Percentiles rank a stretch among this genome's conserved stretches.
Conservation (phyloP, 768 basidiomycete species). For the Leucosporidium scottii region DNA sequence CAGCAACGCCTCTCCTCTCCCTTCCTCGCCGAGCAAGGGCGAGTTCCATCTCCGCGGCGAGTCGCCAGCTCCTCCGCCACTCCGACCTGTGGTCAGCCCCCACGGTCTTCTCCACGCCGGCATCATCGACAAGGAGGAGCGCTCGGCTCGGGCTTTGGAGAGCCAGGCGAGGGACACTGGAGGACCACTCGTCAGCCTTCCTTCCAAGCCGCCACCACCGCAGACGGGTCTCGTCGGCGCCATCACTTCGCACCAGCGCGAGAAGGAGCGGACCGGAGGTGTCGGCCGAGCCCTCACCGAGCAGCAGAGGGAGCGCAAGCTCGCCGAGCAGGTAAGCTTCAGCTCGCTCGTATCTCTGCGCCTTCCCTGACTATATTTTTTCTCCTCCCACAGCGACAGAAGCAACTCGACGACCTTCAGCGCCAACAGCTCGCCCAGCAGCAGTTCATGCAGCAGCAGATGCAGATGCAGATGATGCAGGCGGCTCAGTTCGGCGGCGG, state of each 20-base stretch:
- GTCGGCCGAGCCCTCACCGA: constrained; percentile 91
- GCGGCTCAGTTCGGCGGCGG: constrained; percentile 33
- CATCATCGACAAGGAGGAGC: constrained; percentile 87
- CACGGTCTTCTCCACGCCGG: constrained; percentile 83
- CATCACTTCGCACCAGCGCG: constrained; percentile 88
- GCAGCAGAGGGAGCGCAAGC: constrained; percentile 81
- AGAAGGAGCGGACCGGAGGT: constrained; percentile 88
- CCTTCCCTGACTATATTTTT: too few relatives aligned
- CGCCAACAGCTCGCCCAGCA: constrained; percentile 18
- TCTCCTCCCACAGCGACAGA: constrained; percentile 58
- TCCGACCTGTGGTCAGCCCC: constrained; percentile 14
- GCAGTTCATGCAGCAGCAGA: constrained; percentile 30
- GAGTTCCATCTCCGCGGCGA: not conserved
- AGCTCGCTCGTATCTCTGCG: too few relatives aligned
- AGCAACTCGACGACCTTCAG: constrained; percentile 61
- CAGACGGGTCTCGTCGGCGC: constrained; percentile 93
- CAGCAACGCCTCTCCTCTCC: constrained; percentile 35
- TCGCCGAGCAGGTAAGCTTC: constrained; percentile 55
- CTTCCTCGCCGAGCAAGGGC: constrained; percentile 2
- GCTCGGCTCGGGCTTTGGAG: constrained; percentile 91
- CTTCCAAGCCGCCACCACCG: constrained; percentile 85
- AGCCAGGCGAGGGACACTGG: constrained; percentile 87
- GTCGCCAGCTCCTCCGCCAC: not conserved
- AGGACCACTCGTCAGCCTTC: constrained; percentile 89
- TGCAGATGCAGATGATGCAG: constrained; percentile 26